Evolutionary conservation across 352 stramenopile species (phyloP), one percentile per base, ranked within the genome.

Genomic region (Phytophthora citrophthora): DNA sequence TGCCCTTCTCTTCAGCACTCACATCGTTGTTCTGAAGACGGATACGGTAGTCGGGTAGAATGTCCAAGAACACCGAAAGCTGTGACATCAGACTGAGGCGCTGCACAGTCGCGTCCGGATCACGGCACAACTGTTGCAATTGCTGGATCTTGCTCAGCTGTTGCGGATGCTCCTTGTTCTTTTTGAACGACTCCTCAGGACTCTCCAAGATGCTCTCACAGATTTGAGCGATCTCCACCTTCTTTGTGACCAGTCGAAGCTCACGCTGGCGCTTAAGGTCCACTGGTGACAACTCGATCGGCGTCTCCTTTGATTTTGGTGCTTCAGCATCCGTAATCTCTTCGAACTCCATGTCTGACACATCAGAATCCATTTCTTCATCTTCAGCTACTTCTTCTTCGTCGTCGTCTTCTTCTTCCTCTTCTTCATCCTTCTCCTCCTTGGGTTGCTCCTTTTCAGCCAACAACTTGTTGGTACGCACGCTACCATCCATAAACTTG

Each of bases 1-100:
- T 95, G 11, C 93, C 84, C 52, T 72, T 75, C 23, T 67, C 62
- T 62, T 98, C 94, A 3, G 92, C 76, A 26, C 26, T 53, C 16
- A 10, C 2, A 68, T 98, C 91, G 4, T 89, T 86, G 1, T 82
- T 96, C 29, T 93, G 83, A 20, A 91, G 61, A 57, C 95, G 92
- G 49, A 99, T 98, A 50, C 96, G 88, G 78, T 99, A 99, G 57
- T 93, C 86, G 0, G 96, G 96, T 29, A 99, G 50, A 29, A 99
- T 97, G 54, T 99, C 96, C 39, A 98, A 79, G 54, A 98, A 98
- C 29, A 99, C 92, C 1, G 96, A 96, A 13, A 98, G 70, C 46
- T 98, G 75, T 7, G 94, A 98, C 44, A 99, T 76, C 64, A 98
- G 76, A 18, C 86, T 95, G 7, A 98, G 79, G 50, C 93, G 91